phyloP scores from a whole-genome alignment of 768 basidiomycete genomes.

The Boletus subcaerulescens region DNA sequence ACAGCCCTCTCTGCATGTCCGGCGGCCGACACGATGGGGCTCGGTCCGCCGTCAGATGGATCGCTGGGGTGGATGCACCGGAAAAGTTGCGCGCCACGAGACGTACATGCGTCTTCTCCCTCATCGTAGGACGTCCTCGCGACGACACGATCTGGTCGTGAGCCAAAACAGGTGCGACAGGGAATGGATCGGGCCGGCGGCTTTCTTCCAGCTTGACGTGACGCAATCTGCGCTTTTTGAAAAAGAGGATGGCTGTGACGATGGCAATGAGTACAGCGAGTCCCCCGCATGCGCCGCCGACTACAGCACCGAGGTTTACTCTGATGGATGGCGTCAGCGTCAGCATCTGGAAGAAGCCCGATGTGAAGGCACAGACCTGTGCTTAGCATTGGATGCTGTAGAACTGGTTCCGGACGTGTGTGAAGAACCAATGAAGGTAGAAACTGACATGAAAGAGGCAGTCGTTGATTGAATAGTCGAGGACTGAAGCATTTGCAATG shows the following conservation, averaged over 20 bases:
- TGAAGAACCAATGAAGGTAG: too few relatives aligned
- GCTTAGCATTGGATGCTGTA: background rate
- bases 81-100: background rate
- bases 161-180: background rate
- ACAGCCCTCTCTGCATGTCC: background rate
- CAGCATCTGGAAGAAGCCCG: background rate
- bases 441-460: too few relatives aligned
- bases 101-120: constrained; percentile 4
- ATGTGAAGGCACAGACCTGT: background rate
- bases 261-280: background rate
- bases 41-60: background rate
- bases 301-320: constrained; percentile 1
- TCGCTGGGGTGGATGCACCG: background rate
- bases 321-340: constrained; percentile 7
- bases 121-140: background rate
- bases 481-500: background rate
- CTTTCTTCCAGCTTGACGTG: background rate
- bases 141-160: background rate
- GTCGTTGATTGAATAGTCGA: background rate
- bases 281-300: constrained; percentile 8
- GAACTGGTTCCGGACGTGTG: background rate
- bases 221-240: constrained; percentile 5
- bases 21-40: background rate
- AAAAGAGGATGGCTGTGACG: background rate
- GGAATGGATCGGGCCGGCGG: constrained; percentile 5